Conservation (phyloP, 805 yeast species). For the Metschnikowia sp. region DNA sequence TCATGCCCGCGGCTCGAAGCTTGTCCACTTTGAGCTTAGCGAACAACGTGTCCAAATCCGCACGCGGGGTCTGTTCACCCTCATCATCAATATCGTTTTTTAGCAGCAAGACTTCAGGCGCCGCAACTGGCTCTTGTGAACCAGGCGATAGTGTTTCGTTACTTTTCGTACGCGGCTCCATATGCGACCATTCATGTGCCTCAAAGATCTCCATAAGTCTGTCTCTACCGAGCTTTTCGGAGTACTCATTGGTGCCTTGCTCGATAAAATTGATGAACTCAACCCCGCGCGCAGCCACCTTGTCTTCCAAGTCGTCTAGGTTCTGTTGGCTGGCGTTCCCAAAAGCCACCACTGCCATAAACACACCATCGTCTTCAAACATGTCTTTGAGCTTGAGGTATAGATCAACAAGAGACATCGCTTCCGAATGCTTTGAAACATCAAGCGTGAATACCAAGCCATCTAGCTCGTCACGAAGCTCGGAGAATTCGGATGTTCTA, state of each 20-base stretch:
- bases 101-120: too few relatives aligned
- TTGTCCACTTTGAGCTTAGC: conserved; percentile 35
- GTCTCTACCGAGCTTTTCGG: conserved; percentile 41
- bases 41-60: conserved; percentile 31
- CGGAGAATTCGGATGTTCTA: conserved; percentile 31
- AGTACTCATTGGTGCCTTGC: conserved; percentile 37
- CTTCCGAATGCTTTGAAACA: conserved; percentile 20
- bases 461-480: conserved; percentile 43
- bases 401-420: conserved; percentile 18
- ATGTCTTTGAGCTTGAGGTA: conserved; percentile 7
- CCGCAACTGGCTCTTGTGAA: too few relatives aligned
- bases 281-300: conserved; percentile 34
- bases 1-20: conserved; percentile 23
- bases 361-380: conserved; percentile 24
- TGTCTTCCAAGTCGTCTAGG: conserved; percentile 38
- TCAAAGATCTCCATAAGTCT: conserved; percentile 47
- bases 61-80: not conserved
- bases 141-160: too few relatives aligned
- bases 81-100: too few relatives aligned
- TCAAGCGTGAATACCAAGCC: conserved; percentile 45
- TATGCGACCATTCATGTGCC: conserved; percentile 45
- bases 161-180: conserved; percentile 8
- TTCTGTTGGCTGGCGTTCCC: not conserved
- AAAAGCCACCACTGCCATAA: conserved; percentile 35
- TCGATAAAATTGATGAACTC: conserved; percentile 39